Conservation (phyloP, 1,284 basidiomycete species). For the Cutaneotrichosporon sp. region DNA sequence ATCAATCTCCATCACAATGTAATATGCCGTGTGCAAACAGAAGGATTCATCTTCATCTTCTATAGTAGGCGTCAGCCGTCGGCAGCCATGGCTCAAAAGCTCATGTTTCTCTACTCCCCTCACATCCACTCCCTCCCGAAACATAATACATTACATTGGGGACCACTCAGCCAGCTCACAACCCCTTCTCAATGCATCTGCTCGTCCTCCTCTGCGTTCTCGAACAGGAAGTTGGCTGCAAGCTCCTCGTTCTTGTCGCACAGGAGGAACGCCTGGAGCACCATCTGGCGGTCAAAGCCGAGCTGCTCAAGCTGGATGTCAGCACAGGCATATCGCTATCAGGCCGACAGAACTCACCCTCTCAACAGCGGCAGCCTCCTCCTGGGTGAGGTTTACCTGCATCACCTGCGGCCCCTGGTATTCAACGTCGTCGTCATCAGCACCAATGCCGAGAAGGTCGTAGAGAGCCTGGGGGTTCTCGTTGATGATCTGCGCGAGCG, state of each 20-base stretch:
- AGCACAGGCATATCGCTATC: constrained; percentile 57
- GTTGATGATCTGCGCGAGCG: constrained; percentile 65
- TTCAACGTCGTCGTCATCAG: constrained; percentile 55
- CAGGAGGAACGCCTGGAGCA: constrained; percentile 79
- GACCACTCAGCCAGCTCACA: not conserved
- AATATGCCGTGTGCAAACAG: too few species aligned
- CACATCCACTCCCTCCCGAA: not conserved
- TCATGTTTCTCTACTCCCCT: not conserved
- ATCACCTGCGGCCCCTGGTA: constrained; percentile 64
- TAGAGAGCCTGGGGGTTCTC: constrained; percentile 70
- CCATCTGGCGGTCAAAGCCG: constrained; percentile 76
- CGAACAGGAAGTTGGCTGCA: constrained; percentile 88
- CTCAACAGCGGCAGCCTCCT: constrained; percentile 81
- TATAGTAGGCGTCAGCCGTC: not conserved
- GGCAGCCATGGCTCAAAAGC: not conserved
- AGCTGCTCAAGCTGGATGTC: constrained; percentile 63
- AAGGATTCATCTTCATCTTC: constrained; percentile 6
- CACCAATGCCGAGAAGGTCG: constrained; percentile 60
- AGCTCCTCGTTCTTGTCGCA: constrained; percentile 95
- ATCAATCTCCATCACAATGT: too few species aligned
- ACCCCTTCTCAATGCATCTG: constrained; percentile 20
- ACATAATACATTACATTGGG: constrained; percentile 9
- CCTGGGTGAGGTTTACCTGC: constrained; percentile 66
- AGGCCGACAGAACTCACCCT: constrained; percentile 47
- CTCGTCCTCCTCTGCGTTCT: constrained; percentile 64